Percentiles rank a stretch among this genome's conserved stretches.
Conservation (phyloP, 345 rosid genomes). For the Isatis tinctoria region DNA sequence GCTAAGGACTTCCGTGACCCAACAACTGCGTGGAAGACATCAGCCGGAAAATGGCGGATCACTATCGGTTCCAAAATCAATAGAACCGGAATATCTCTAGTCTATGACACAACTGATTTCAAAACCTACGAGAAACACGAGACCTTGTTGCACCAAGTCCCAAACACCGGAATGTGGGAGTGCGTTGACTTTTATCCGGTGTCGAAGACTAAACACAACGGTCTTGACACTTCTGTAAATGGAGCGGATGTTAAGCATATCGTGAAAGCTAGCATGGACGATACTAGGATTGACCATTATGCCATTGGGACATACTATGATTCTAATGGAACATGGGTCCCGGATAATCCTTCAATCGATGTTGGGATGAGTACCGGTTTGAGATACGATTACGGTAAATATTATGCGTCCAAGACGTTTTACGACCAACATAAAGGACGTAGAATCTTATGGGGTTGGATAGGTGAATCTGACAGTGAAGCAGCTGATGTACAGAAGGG, state of each 20-base stretch:
- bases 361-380: conserved; percentile 23
- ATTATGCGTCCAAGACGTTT: conserved; percentile 36
- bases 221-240: conserved; percentile 29
- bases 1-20: conserved; percentile 87
- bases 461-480: conserved; percentile 29
- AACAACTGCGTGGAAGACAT: conserved; percentile 86
- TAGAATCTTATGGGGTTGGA: conserved; percentile 36
- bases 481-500: conserved; percentile 40
- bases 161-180: conserved; percentile 90
- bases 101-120: conserved; percentile 80
- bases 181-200: conserved; percentile 34
- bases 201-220: conserved; percentile 5
- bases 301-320: conserved; percentile 29
- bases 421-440: conserved; percentile 25
- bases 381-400: conserved; percentile 30
- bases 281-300: conserved; percentile 28
- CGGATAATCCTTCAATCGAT: conserved; percentile 23
- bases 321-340: conserved; percentile 24
- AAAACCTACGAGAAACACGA: conserved; percentile 37
- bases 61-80: conserved; percentile 67
- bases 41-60: conserved; percentile 79
- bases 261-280: conserved; percentile 34
- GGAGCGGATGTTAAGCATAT: conserved; percentile 30
- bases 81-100: conserved; percentile 59
- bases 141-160: conserved; percentile 53